Conservation (phyloP, 805 yeast species). For the Candida sonorensis region DNA sequence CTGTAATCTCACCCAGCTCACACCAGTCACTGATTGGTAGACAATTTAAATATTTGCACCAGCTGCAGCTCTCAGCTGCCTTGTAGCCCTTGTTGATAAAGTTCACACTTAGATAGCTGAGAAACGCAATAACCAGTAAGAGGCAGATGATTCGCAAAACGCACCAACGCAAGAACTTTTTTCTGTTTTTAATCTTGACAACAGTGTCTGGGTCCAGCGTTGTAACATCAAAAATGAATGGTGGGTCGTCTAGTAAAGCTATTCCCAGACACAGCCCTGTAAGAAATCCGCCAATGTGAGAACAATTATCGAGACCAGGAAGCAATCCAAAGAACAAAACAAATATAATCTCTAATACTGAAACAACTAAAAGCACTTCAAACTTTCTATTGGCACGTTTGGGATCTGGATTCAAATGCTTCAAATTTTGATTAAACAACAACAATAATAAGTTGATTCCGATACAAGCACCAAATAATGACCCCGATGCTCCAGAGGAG, state of each 20-base stretch:
- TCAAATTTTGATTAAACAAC: conserved; percentile 39
- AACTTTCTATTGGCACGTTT: conserved; percentile 33
- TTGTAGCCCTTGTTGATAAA: conserved; percentile 43
- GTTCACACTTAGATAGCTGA: conserved; percentile 40
- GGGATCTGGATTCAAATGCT: conserved; percentile 22
- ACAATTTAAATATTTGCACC: conserved; percentile 73
- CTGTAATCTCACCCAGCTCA: conserved; percentile 22
- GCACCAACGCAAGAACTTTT: conserved; percentile 46
- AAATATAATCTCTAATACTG: conserved; percentile 51
- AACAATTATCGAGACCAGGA: conserved; percentile 70
- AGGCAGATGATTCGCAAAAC: conserved; percentile 37
- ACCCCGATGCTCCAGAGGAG: conserved; percentile 66
- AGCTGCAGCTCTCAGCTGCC: conserved; percentile 37
- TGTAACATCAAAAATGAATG: conserved; percentile 27
- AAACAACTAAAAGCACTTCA: conserved; percentile 35
- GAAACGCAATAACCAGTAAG: conserved; percentile 41
- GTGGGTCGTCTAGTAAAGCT: conserved; percentile 49
- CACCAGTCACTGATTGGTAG: conserved; percentile 71
- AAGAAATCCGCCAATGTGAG: conserved; percentile 71
- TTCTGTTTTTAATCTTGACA: conserved; percentile 26
- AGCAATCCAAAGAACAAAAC: conserved; percentile 57
- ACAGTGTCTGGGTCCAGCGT: too few relatives aligned
- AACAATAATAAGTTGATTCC: conserved; percentile 54
- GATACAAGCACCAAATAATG: conserved; percentile 57
- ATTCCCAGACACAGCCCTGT: conserved; percentile 49